Base-by-base conservation (phyloP, 208 protist genomes). In the Herpetomonas tarakana region DNA sequence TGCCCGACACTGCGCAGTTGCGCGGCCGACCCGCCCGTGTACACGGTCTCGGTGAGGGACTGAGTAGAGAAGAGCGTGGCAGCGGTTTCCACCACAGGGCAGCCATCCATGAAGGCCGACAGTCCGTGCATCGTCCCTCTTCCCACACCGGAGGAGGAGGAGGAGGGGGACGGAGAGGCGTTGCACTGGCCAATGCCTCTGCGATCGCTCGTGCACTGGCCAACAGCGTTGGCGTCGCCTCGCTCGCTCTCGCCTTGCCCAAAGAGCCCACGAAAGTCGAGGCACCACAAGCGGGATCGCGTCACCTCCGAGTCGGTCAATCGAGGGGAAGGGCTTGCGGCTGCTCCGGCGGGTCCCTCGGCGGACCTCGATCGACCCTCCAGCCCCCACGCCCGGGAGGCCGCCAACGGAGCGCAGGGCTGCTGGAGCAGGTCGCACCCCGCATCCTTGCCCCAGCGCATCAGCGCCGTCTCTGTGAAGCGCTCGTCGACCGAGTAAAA, bases 401-500 rank as follows among this genome's bases (percentile, higher is more conserved):
- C 52, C 0, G n/a, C 11, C 24, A 65, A 26, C 7, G 55, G 45
- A 0, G 3, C 52, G 44, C 74, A 78, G 18, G 11, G 2, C 0
- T 41, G 38, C 0, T 3, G 27, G 1, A 57, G 61, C 65, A 89
- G 81, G 41, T 7, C 52, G 51, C 78, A 89, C 1, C 82, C 82
- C 0, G 74, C 74, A 9, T 46, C 18, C 24, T 54, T 29, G 27
- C 67, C 66, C 86, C 87, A 96, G 14, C 41, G 18, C 26, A 86
- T 50, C 26, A 44, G 35, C 21, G 51, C 24, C 16, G 35, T 29
- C 50, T 64, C 61, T 2, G 45, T 62, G 27, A 25, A 69, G 18
- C 1, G 26, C 4, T 16, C 50, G 46, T 86, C 62, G 9, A 84
- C 76, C 4, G 9, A 39, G 54, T 96, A 96, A 35, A 76, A 91